These are phyloP conservation scores for Astrothelium macrocarpum DNA, from an alignment of 495 filamentous ascomycete species.

Conservation along the genomic window DNA sequence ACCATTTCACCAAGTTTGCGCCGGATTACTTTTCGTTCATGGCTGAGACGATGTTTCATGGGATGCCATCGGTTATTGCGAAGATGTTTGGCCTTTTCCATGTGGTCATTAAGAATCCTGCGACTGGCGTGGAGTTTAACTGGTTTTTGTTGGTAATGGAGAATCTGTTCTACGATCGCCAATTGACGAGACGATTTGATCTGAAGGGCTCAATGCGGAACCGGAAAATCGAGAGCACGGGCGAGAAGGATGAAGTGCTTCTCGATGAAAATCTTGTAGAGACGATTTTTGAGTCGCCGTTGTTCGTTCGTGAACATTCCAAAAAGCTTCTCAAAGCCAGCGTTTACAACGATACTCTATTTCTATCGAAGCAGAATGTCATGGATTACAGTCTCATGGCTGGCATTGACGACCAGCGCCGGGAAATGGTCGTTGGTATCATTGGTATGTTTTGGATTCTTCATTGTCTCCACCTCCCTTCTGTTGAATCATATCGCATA, in stretches of 20 bases:
- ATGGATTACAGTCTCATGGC: conserved; percentile 99
- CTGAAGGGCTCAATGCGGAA: conserved; percentile 98
- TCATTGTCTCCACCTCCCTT: neutral
- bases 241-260: conserved; percentile 90
- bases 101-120: conserved; percentile 88
- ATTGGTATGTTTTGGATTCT: conserved; percentile 42
- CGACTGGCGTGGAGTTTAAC: conserved; percentile 86
- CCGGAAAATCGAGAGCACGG: conserved; percentile 87
- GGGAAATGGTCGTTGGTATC: conserved; percentile 91
- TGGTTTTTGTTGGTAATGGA: conserved; percentile 95
- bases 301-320: conserved; percentile 87
- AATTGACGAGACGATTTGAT: conserved; percentile 77
- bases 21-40: conserved; percentile 96
- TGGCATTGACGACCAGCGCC: conserved; percentile 79
- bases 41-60: conserved; percentile 91
- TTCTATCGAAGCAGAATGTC: conserved; percentile 82
- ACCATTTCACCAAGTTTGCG: conserved; percentile 88
- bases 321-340: conserved; percentile 77
- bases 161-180: conserved; percentile 95
- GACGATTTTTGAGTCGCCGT: conserved; percentile 92
- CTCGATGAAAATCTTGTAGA: conserved; percentile 99
- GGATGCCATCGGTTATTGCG: conserved; percentile 90
- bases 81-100: conserved; percentile 99
- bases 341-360: conserved; percentile 94
- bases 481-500: conserved; percentile 1